These are phyloP conservation scores for Paecilomyces niveus DNA, from an alignment of 2,329 filamentous ascomycete species.

Conservation along the genomic window DNA sequence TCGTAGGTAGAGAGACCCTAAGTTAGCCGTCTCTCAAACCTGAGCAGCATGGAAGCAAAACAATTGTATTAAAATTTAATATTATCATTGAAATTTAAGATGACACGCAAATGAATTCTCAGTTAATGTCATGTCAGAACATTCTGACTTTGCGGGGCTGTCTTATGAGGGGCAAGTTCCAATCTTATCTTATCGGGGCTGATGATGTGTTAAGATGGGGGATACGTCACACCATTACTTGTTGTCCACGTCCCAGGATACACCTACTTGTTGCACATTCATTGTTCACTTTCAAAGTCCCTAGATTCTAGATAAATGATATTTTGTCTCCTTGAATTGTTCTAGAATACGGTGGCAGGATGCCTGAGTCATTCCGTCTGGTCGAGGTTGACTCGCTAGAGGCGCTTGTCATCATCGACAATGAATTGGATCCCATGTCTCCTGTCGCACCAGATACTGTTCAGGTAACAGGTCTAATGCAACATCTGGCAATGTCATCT, in stretches of 20 bases:
- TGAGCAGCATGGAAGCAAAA: background rate
- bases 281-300: background rate
- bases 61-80: background rate
- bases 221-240: background rate
- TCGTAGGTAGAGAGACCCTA: too few species aligned
- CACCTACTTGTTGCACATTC: background rate
- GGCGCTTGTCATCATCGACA: slow-evolving; percentile 46
- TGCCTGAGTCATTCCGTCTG: slow-evolving; percentile 11
- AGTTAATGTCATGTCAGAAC: background rate
- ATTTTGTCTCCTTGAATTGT: background rate
- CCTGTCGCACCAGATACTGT: slow-evolving; percentile 38
- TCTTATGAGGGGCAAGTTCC: background rate
- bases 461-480: slow-evolving; percentile 36
- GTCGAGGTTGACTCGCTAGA: slow-evolving; percentile 42
- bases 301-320: background rate
- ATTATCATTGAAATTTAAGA: background rate
- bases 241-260: background rate
- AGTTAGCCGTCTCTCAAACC: background rate
- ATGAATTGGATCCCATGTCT: slow-evolving; percentile 50
- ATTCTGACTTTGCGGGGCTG: background rate
- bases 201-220: background rate
- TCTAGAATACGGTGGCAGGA: background rate
- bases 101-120: background rate
- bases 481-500: slow-evolving; percentile 33
- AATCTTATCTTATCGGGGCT: background rate